Evolutionary conservation across 2,329 filamentous ascomycete genomes (phyloP), one percentile per base, ranked within the genome.

Genomic region (Diaporthe sp.): DNA sequence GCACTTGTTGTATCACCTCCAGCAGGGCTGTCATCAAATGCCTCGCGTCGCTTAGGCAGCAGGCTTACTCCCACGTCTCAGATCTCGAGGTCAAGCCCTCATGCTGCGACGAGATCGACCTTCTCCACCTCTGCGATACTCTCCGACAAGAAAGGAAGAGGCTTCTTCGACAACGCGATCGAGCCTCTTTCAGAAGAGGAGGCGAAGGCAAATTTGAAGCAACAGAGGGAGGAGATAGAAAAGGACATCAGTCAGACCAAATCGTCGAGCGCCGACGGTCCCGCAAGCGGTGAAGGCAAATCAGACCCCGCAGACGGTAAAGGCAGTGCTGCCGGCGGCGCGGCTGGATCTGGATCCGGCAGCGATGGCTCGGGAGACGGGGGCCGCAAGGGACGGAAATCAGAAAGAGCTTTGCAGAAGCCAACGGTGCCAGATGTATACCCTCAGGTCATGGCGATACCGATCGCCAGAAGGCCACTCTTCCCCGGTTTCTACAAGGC

Each of bases 401-500:
- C 92, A 44, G 94, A 97, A 75, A 92, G 91, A 80, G 92, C 94
- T 32, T 88, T 98, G 51, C 92, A 95, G 79, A 98, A 98, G 85
- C 94, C 95, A 2, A 91, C 93, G 3, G 93, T 98, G 19, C 97
- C 97, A 19, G 97, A 99, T 76, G 92, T 98, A 56, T 99, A 99
- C 82, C 97, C 97, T 4, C 97, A 98, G 82, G 96, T 99, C 72
- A 94, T 99, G 89, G 96, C 96, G 2, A 97, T 99, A 72, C 97
- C 97, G 10, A 98, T 99, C 79, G 94, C 95, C 37, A 95, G 97
- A 83, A 90, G 97, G 70, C 97, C 97, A 15, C 87, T 99, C 17
- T 99, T 98, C 84, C 97, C 97, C 1, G 97, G 97, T 1, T 99
- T 98, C 84, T 99, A 99, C 87, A 99, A 99, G 85, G 96, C 97